Evolutionary conservation across 2,329 filamentous ascomycete genomes (phyloP), one percentile per base, ranked within the genome.

Genomic region (Alternaria arbusti): DNA sequence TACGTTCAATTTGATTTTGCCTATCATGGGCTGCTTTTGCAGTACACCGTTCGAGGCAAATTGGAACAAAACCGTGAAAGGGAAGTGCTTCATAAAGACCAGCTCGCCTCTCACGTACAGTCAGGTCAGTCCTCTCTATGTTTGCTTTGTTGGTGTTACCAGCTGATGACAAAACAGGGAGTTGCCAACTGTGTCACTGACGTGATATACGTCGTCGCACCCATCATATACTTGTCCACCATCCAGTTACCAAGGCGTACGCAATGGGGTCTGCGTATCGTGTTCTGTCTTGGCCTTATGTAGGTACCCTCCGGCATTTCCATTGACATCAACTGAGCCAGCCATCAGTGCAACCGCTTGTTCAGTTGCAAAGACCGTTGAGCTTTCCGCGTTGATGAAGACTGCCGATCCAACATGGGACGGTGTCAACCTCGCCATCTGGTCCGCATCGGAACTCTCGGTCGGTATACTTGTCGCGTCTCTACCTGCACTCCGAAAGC

Each of bases 141-240:
- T 17, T 23, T 17, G 10, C 12, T 40, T 9, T 12, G 7, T 22
- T 17, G 13, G 2, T 11, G 28, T 44, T 20, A 32, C 20, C 2
- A 17, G 36, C 50, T 54, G 56, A 52, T 36, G 59, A 22, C 7
- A 28, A 30, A 46, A 10, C 54, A 73, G 63, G 70, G 65, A 13
- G 59, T 72, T 7, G 69, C 66, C 7, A 78, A 78, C 56, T 70
- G 70, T 50, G 23, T 74, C 43, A 78, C 72, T 4, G 73, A 78
- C 25, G 40, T 73, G 0, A 66, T 78, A 0, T 74, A 75, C 44
- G 69, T 74, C 6, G 68, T 71, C 7, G 73, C 74, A 2, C 73
- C 73, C 1, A 63, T 76, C 15, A 46, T 74, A 13, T 78, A 76
- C 44, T 62, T 78, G 3, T 69, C 64, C 6, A 69, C 63, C 13